phyloP scores from a whole-genome alignment of 2,329 filamentous ascomycete genomes.

The Sarocladium strictum region DNA sequence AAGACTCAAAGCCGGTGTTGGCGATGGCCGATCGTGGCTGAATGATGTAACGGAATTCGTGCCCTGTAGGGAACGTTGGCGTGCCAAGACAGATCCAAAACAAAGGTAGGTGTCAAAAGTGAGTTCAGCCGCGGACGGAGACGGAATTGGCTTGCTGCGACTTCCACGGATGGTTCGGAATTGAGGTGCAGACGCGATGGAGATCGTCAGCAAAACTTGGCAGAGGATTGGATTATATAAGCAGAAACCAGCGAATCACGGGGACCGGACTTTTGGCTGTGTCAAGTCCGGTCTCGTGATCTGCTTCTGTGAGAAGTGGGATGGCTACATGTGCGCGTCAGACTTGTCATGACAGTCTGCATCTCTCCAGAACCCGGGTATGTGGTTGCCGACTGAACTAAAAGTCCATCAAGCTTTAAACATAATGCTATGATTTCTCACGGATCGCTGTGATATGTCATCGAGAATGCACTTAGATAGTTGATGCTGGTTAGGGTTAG shows the following conservation, averaged over 20 bases:
- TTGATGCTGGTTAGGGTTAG: not conserved
- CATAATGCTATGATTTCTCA: no score
- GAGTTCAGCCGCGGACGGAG: not conserved
- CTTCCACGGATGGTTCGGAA: not conserved
- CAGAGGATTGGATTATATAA: not conserved
- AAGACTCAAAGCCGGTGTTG: not conserved
- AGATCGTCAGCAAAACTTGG: not conserved
- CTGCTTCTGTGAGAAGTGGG: not conserved
- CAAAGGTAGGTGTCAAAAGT: not conserved
- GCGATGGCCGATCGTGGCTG: not conserved
- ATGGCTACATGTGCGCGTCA: no score
- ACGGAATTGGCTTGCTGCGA: not conserved
- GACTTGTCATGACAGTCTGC: no score
- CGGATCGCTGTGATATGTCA: not conserved
- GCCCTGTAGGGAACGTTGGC: not conserved
- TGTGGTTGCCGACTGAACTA: no score
- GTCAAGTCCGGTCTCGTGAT: conserved; percentile 3
- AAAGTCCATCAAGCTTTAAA: no score
- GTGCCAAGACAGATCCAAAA: not conserved
- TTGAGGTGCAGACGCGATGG: not conserved
- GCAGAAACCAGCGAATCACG: not conserved
- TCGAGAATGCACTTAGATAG: not conserved
- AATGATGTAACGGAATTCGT: not conserved
- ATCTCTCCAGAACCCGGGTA: no score
- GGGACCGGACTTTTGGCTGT: not conserved